phyloP scores from a whole-genome alignment of 169 alveolate genomes.

The Besnoitia besnoiti region DNA sequence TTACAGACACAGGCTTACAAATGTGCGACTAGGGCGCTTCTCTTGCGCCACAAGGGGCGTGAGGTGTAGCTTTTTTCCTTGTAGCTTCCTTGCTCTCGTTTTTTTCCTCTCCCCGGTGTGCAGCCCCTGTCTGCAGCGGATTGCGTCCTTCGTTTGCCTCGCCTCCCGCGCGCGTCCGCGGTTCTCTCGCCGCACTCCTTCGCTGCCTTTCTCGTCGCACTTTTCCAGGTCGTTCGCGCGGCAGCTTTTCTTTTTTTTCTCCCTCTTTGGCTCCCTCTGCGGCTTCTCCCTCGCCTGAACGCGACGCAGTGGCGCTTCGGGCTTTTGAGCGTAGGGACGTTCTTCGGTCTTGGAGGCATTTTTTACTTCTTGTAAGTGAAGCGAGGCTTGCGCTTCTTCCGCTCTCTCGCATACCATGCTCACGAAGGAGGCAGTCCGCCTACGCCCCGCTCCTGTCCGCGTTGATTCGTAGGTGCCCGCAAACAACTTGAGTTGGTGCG shows the following conservation, averaged over 20 bases:
- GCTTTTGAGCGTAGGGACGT: conserved; percentile 35
- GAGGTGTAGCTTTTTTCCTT: no score
- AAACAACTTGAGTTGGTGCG: no score
- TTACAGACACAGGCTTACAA: no score
- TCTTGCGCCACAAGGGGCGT: no score
- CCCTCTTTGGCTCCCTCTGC: conserved; percentile 52
- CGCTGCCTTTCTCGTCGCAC: not conserved
- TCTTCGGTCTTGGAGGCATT: conserved; percentile 47
- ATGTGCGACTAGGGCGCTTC: no score
- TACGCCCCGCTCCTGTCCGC: not conserved
- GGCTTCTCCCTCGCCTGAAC: conserved; percentile 32
- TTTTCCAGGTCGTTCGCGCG: not conserved
- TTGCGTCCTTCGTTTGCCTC: not conserved
- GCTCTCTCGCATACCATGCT: not conserved
- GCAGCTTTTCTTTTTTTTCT: not conserved
- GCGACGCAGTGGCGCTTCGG: conserved; percentile 52
- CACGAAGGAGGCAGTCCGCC: not conserved
- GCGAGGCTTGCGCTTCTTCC: not conserved
- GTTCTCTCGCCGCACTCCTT: not conserved
- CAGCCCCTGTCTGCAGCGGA: not conserved
- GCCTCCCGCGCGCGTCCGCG: not conserved
- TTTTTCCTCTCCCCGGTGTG: no score
- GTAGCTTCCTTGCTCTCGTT: no score
- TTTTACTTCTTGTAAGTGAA: conserved; percentile 56
- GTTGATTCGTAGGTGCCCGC: not conserved